Base-by-base conservation (phyloP, 2,329 filamentous ascomycete genomes). In the Plenodomus tracheiphilus region DNA sequence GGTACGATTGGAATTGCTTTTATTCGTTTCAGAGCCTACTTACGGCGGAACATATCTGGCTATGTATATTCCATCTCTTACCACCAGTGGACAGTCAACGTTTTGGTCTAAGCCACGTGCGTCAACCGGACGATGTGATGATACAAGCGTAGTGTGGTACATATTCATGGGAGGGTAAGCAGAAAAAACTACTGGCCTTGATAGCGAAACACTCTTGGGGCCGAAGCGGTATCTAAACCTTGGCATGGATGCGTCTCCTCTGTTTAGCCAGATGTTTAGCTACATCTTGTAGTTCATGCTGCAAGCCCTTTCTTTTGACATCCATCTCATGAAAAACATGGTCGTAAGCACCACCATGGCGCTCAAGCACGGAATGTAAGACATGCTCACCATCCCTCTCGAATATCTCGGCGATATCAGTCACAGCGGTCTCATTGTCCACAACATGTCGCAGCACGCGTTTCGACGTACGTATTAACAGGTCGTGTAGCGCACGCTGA, bases 381-480 rank as follows among this genome's bases (percentile, higher is more conserved):
- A 81, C 55, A n/a, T 62, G 66, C 51, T 73, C 53, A 37, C 75
- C 77, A 41, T 77, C 75, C 22, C 69, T 61, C 30, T 66, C 69
- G 54, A 77, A 82, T 19, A 71, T 72, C 7, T 74, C 67, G 3
- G 79, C 58, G 20, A 79, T 74, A 21, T 76, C 69, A 3, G 61
- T 63, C 20, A 79, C 69, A 1, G 74, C 74, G 3, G 69, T 70
- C 55, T 80, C 78, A 38, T 75, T 72, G n/a, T 75, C 70, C 8
- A 78, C 68, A 16, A 83, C 70, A 46, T 79, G 73, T 1, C 62
- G 71, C 8, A 76, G 58, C 9, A 82, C 69, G 16, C 68, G 68
- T 66, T 79, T 63, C 3, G 73, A 72, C 3, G 74, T 66, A n/a
- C 66, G 65, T 18, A 73, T 61, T 19, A 78, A 58, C 30, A 69